Base-by-base conservation (phyloP, 805 yeast genomes). In the Schizosaccharomyces cryophilus region DNA sequence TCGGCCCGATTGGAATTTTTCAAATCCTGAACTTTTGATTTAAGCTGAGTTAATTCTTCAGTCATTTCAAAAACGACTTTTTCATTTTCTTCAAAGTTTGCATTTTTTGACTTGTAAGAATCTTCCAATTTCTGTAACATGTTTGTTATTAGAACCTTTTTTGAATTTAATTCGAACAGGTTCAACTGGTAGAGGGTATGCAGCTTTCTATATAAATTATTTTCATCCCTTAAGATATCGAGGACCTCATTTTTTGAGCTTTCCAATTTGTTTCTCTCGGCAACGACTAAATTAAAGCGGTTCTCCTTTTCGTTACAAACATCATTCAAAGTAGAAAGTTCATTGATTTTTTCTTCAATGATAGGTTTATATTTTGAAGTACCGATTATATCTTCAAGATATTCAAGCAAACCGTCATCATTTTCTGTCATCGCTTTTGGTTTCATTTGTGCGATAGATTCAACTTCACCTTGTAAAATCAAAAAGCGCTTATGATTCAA, bases 381-480 rank as follows among this genome's bases (percentile, higher is more conserved):
- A 3, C 98, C 99, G 61, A 94, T 93, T 59, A 93, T 90, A 73
- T 94, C 98, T 69, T 93, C 99, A 63, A 93, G 73, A 69, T 93
- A 93, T 68, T 94, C 99, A 48, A 93, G 72, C 31, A 93, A 74
- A 0, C 99, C 99, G 69, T 93, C 97, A 66, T 90, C 97, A 64
- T 81, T 81, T 61, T 87, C 95, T 60, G 76, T 80, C 67, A 93
- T 96, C 0, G 96, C 97, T 68, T 90, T 93, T 11, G 99, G 85
- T 69, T 90, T 90, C 99, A 93, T 94, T 70, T 93, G 96, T 0
- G 98, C 96, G 68, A 93, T 93, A 65, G 89, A 84, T 73, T 93
- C 99, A 54, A 93, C 98, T 70, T 93, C 99, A 69, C 99, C 99
- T 72, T 93, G 99, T 56, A 93, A 74, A 68, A 93, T 94, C 66